Evolutionary conservation across 768 basidiomycete species (phyloP), one percentile per base, ranked within the genome.

Genomic region (Podaxis sp.): DNA sequence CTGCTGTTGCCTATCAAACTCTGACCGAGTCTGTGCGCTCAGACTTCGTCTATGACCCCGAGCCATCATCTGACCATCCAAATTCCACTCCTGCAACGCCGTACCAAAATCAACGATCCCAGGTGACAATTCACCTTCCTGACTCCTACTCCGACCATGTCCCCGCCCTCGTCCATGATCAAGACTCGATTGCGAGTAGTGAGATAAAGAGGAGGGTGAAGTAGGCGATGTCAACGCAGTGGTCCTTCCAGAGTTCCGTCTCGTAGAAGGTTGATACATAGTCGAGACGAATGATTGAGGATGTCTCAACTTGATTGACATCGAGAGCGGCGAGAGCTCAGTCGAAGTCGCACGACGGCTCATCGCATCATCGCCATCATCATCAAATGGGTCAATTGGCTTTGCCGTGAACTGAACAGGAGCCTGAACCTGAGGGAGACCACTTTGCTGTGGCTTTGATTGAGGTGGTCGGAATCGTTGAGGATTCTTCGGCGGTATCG

Each of bases 61-160:
- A 62, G 52, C 52, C 69, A 41, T 40, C 58, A 4, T 33, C 15
- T 48, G 38, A 15, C 38, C 54, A 20, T 6, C 51, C 15, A 49
- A 46, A 24, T 66, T 65, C 48, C 67, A 55, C 11, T 48, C 62
- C 4, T 66, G 66, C 15, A 64, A 56, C 1, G 70, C 67, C 3
- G 66, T 71, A 15, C 60, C 58, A 28, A 58, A 38, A 26, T 67
- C 63, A 6, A 63, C 41, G 4, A 62, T 54, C 17, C 51, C 58
- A 33, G 52, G 33, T 2, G 59, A 59, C 6, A 17, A 4, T 20
- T 52, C 28, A 37, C 37, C 37, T 15, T 22, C 20, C 11, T 17
- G 44, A 38, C n/a, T 15, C 26, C 20, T 12, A 44, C 8, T 49
- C 13, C 2, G 28, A 46, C 22, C 15, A 37, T 60, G 20, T 17